These are phyloP conservation scores for Lentinula guzmanii DNA, from an alignment of 768 basidiomycete species.

Conservation along the genomic window DNA sequence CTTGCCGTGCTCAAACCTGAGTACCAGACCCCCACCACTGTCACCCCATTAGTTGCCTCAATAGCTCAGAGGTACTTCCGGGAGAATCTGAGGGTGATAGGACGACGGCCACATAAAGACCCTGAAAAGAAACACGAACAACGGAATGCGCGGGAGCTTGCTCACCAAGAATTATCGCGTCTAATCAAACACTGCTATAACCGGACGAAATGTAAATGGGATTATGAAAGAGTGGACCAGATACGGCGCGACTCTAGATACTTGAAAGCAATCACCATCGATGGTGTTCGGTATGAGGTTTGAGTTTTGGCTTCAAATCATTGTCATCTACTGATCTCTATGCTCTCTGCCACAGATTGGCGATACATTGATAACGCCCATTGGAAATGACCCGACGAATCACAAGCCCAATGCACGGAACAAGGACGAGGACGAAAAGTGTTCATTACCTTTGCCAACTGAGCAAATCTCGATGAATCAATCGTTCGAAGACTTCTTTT, in stretches of 20 bases:
- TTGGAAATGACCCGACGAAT: conserved; percentile 13
- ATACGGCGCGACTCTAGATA: conserved; percentile 26
- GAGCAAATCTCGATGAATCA: conserved; percentile 29
- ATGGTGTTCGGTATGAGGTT: conserved; percentile 38
- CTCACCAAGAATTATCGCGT: conserved; percentile 2
- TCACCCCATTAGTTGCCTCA: conserved; percentile 53
- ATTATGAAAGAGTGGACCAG: conserved; percentile 26
- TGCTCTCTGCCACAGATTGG: conserved; percentile 38
- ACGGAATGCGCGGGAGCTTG: not conserved
- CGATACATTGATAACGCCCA: conserved; percentile 52
- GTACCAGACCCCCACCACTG: conserved; percentile 50
- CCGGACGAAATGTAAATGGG: conserved; percentile 16
- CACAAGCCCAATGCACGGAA: conserved; percentile 14
- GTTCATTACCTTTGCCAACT: conserved; percentile 25
- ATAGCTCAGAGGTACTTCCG: conserved; percentile 47
- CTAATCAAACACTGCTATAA: not conserved
- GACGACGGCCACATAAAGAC: conserved; percentile 27
- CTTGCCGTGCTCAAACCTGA: conserved; percentile 48
- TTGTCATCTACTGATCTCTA: not conserved
- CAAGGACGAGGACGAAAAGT: conserved; percentile 17
- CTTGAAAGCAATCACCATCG: conserved; percentile 35
- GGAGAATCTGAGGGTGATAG: conserved; percentile 51
- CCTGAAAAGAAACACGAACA: conserved; percentile 22
- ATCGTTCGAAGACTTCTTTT: conserved; percentile 55
- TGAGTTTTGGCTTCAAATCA: conserved; percentile 7